These are phyloP conservation scores for Herpetomonas samuelpessoai DNA, from an alignment of 208 protist genomes.

Conservation along the genomic window DNA sequence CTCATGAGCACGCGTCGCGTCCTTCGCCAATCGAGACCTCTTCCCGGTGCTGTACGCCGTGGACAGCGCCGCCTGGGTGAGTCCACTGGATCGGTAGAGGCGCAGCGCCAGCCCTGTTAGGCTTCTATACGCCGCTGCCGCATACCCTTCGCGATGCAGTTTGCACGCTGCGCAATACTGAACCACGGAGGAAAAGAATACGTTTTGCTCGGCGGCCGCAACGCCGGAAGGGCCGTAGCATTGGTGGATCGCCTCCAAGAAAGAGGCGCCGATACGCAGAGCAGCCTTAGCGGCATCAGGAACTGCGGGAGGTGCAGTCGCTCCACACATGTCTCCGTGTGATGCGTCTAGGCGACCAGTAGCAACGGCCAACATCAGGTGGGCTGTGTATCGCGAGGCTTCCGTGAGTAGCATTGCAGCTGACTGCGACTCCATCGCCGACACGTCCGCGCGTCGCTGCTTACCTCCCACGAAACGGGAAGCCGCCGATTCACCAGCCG, in stretches of 20 bases:
- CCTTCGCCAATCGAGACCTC: no score
- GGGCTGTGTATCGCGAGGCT: conserved; percentile 45
- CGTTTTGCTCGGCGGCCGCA: conserved; percentile 20
- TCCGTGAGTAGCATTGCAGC: conserved; percentile 24
- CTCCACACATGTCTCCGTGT: not conserved
- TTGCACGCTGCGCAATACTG: conserved; percentile 46
- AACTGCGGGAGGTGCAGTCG: not conserved
- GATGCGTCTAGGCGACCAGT: conserved; percentile 21
- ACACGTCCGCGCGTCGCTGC: no score
- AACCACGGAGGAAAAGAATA: conserved; percentile 52
- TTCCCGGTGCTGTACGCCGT: not conserved
- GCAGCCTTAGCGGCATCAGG: not conserved
- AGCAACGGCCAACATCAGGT: conserved; percentile 45
- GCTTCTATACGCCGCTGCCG: conserved; percentile 55
- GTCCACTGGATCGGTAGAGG: not conserved
- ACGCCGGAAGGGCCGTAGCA: conserved; percentile 36
- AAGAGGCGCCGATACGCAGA: conserved; percentile 27
- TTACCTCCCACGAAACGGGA: no score
- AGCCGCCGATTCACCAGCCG: no score
- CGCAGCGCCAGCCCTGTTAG: conserved; percentile 29
- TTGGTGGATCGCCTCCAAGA: conserved; percentile 25
- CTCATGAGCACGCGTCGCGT: no score
- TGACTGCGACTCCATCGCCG: no score
- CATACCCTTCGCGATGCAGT: conserved; percentile 41
- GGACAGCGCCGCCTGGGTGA: not conserved